A percentile compares a stretch with the other conserved stretches of the same genome.
These are phyloP conservation scores for Adansonia rubrostipa DNA, from an alignment of 441 rosid genomes.

Conservation along the genomic window DNA sequence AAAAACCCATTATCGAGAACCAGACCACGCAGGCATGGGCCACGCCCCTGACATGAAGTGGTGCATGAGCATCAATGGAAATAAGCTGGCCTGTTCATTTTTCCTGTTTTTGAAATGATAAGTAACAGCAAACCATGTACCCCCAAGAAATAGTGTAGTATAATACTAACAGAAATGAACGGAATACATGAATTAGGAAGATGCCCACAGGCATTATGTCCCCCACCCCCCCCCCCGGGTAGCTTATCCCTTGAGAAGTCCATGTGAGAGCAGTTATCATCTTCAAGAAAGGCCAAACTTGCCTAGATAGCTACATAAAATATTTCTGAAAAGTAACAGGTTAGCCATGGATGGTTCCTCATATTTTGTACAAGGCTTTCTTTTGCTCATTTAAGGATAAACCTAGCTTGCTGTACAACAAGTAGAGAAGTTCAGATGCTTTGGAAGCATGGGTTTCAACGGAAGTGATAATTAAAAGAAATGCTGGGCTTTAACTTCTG, in stretches of 20 bases:
- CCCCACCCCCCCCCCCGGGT: conserved; percentile 7
- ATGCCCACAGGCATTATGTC: conserved; percentile 25
- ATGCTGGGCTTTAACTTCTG: neutral
- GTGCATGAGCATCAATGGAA: neutral
- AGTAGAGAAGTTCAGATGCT: neutral
- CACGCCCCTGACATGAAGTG: neutral
- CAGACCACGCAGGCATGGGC: conserved; percentile 16
- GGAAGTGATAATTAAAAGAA: neutral
- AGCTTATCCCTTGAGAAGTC: conserved; percentile 1
- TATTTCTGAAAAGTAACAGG: conserved; percentile 20
- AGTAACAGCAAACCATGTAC: neutral
- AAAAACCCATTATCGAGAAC: conserved; percentile 23
- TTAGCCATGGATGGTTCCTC: conserved; percentile 18
- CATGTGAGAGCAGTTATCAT: conserved; percentile 42
- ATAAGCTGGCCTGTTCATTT: conserved; percentile 1
- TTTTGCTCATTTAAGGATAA: neutral
- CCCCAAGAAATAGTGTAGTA: neutral
- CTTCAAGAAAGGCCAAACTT: conserved; percentile 26
- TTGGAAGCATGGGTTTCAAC: neutral
- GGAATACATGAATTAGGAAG: conserved; percentile 14
- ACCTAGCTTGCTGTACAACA: neutral
- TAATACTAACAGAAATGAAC: neutral
- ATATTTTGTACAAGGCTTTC: conserved; percentile 22
- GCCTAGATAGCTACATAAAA: conserved; percentile 22
- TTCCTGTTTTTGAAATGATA: conserved; percentile 12